A percentile compares a stretch with the other conserved stretches of the same genome.
Conservation (phyloP, 768 basidiomycete species). For the Leucosporidium yakuticum region DNA sequence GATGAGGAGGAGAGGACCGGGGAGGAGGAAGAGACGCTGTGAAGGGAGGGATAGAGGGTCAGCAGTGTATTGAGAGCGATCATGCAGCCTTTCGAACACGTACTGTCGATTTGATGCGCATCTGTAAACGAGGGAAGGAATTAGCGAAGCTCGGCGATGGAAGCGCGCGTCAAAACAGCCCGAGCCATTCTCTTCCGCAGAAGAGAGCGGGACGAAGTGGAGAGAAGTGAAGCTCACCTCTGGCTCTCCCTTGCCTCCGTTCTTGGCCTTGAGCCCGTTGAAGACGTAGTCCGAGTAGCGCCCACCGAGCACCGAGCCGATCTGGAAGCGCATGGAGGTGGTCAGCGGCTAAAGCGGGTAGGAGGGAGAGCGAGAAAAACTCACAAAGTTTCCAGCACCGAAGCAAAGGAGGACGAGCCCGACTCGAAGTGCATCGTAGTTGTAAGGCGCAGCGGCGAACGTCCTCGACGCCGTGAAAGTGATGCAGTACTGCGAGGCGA, state of each 20-base stretch:
- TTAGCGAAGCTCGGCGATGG: neutral
- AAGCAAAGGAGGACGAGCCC: conserved; percentile 71
- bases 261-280: conserved; percentile 46
- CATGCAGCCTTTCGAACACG: too few species aligned
- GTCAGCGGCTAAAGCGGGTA: neutral
- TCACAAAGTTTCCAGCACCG: conserved; percentile 54
- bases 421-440: conserved; percentile 62
- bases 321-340: conserved; percentile 33
- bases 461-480: conserved; percentile 70
- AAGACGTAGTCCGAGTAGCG: conserved; percentile 56
- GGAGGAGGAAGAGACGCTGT: conserved; percentile 36
- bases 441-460: conserved; percentile 55
- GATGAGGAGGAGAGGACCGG: neutral
- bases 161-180: too few species aligned
- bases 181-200: too few species aligned
- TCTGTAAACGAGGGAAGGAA: conserved; percentile 1
- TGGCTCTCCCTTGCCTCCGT: conserved; percentile 53
- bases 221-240: conserved; percentile 51
- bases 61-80: too few species aligned
- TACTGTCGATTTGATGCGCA: conserved; percentile 11
- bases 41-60: conserved; percentile 56
- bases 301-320: conserved; percentile 57
- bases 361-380: neutral
- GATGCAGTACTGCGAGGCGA: conserved; percentile 64
- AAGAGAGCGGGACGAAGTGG: too few species aligned